phyloP scores from a whole-genome alignment of 352 stramenopile species.

The Globisporangium orthogonon region DNA sequence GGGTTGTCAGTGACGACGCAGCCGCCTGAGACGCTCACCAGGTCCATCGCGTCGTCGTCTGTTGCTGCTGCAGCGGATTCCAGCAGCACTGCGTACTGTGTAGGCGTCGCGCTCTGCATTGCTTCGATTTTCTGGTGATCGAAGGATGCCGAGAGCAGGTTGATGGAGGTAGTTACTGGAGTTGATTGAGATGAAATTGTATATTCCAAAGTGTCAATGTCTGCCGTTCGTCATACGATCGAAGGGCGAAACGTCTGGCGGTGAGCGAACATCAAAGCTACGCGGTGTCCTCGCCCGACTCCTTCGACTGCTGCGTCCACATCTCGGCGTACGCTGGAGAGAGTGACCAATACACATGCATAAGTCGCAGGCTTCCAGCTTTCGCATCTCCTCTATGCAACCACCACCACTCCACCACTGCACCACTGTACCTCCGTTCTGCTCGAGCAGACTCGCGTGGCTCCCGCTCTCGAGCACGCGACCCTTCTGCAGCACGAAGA shows the following conservation, averaged over 20 bases:
- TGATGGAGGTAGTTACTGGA: neutral
- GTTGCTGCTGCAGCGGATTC: neutral
- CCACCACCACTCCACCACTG: neutral
- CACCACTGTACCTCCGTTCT: slow-evolving; percentile 25
- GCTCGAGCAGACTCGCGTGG: slow-evolving; percentile 32
- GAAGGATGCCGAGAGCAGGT: neutral
- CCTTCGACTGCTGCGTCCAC: slow-evolving; percentile 34
- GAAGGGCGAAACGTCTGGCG: neutral
- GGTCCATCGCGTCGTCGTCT: neutral
- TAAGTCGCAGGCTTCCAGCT: neutral
- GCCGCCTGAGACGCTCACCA: neutral
- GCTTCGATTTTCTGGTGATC: neutral
- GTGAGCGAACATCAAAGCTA: neutral
- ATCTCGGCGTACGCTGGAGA: slow-evolving; percentile 27
- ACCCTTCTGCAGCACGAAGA: slow-evolving; percentile 56
- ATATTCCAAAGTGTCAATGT: neutral
- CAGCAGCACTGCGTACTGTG: neutral
- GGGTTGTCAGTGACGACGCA: neutral
- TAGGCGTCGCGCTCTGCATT: neutral
- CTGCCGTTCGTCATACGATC: neutral
- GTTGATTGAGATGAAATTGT: neutral
- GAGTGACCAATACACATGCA: neutral
- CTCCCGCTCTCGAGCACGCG: slow-evolving; percentile 42
- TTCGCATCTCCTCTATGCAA: neutral
- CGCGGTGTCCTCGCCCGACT: slow-evolving; percentile 9